phyloP scores from a whole-genome alignment of 2,329 filamentous ascomycete species.

The Sporothrix pseudoabietina region DNA sequence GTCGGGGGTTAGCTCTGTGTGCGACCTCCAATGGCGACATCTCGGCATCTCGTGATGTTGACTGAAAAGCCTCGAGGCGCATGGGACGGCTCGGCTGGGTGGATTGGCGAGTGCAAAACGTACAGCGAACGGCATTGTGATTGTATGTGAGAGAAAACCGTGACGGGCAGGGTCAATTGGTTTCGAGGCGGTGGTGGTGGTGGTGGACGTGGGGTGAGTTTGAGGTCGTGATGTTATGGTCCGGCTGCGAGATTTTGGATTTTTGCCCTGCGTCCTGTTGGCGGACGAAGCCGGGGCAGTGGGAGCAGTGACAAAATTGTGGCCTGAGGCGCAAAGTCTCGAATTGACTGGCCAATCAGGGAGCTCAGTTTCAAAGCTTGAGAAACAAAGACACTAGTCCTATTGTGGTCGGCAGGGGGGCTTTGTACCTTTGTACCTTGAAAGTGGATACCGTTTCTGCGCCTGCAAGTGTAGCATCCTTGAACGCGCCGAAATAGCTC shows the following conservation, averaged over 20 bases:
- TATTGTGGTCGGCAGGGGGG: neutral
- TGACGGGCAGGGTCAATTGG: constrained; percentile 30
- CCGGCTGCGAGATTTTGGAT: constrained; percentile 39
- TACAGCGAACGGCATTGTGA: constrained; percentile 41
- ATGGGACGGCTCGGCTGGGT: neutral
- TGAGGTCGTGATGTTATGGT: constrained; percentile 34
- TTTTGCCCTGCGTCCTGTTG: constrained; percentile 26
- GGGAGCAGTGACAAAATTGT: neutral
- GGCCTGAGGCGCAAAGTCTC: constrained; percentile 27
- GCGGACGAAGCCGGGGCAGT: constrained; percentile 40
- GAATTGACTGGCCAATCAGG: constrained; percentile 32
- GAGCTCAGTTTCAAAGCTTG: constrained; percentile 33
- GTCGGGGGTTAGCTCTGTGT: constrained; percentile 17
- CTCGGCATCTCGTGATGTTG: constrained; percentile 5
- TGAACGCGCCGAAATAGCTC: neutral
- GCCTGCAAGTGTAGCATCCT: neutral
- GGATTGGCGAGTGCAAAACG: constrained; percentile 27
- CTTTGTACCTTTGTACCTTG: constrained; percentile 20
- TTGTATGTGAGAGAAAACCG: neutral
- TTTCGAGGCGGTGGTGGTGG: neutral
- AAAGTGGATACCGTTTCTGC: neutral
- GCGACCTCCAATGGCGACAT: neutral
- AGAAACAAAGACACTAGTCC: neutral
- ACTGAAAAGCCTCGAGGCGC: neutral
- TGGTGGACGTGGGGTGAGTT: constrained; percentile 15